Conservation (phyloP, 2,329 filamentous ascomycete genomes). For the Penicillium glabrum region DNA sequence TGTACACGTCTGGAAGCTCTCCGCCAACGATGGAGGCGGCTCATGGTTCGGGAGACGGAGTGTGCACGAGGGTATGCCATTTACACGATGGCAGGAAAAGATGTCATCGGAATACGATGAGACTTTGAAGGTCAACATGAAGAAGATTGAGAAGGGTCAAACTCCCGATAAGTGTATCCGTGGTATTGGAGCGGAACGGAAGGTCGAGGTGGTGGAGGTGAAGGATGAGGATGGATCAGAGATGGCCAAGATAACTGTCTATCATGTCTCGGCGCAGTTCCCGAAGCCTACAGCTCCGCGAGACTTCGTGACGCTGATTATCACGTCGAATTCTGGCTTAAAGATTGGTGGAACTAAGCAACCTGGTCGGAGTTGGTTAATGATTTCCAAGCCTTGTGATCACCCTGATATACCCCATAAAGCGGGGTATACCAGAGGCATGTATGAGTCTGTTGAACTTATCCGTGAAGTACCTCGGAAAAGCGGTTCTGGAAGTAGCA, state of each 20-base stretch:
- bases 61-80: constrained; percentile 75
- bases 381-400: constrained; percentile 79
- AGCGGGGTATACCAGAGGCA: constrained; percentile 74
- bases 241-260: constrained; percentile 57
- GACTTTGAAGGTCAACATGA: constrained; percentile 68
- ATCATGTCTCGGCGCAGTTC: constrained; percentile 84
- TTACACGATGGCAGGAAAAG: constrained; percentile 73
- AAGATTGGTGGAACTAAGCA: constrained; percentile 20
- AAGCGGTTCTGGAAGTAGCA: constrained; percentile 6
- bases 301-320: constrained; percentile 79
- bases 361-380: constrained; percentile 70
- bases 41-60: constrained; percentile 88
- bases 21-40: constrained; percentile 76
- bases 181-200: constrained; percentile 79
- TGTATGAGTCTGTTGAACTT: constrained; percentile 89
- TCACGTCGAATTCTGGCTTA: constrained; percentile 59
- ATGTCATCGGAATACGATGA: constrained; percentile 78
- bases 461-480: constrained; percentile 72
- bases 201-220: constrained; percentile 63
- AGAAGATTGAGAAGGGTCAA: constrained; percentile 64
- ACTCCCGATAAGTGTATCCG: constrained; percentile 75
- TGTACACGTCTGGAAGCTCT: constrained; percentile 77
- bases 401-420: constrained; percentile 72
- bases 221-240: constrained; percentile 42
- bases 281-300: constrained; percentile 83